Evolutionary conservation across 1,284 basidiomycete genomes (phyloP), one percentile per base, ranked within the genome.

Genomic region (Sparassis latifolia): DNA sequence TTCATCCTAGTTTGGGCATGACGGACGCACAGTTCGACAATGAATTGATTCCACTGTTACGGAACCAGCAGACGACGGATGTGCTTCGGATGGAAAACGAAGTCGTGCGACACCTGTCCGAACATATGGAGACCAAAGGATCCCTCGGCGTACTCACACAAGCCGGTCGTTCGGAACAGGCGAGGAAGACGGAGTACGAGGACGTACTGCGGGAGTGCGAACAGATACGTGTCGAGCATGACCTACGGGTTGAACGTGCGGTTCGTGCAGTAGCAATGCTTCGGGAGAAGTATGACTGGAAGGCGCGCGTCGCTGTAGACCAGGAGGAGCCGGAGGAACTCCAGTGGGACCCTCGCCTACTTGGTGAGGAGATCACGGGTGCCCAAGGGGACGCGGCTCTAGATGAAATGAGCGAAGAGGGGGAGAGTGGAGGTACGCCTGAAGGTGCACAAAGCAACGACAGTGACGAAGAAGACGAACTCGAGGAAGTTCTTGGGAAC

Each of bases 201-300:
- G 82, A 84, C 48, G 82, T 87, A 2, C 61, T 88, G 30, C 62
- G 63, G 20, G 86, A 88, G 59, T 88, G 85, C 60, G 74, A 71
- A 1, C 74, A 80, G 54, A 84, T 89, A 47, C 73, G 79, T 28
- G 68, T 69, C 2, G 84, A 80, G 39, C 87, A 90, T 58, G 87
- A 90, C 64, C 71, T 70, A 40, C 75, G 86, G 4, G 82, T 83
- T 2, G 85, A 87, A 52, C 73, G 87, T 10, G 87, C 86, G 0
- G 74, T 82, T 20, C 72, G 82, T 35, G 87, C 88, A 0, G 86
- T 90, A 5, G 74, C 72, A 41, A 80, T 89, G 75, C 68, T 90
- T 4, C 70, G 75, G 49, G 88, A 90, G 49, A 84, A 79, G 64
- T 89, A 82, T 62, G 86, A 89, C 47, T 88, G 86, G 84, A 83